Percentiles rank a stretch among this genome's conserved stretches.
Evolutionary conservation across 2,329 filamentous ascomycete genomes (phyloP).

Genomic region (Dactylellina leptospora): DNA sequence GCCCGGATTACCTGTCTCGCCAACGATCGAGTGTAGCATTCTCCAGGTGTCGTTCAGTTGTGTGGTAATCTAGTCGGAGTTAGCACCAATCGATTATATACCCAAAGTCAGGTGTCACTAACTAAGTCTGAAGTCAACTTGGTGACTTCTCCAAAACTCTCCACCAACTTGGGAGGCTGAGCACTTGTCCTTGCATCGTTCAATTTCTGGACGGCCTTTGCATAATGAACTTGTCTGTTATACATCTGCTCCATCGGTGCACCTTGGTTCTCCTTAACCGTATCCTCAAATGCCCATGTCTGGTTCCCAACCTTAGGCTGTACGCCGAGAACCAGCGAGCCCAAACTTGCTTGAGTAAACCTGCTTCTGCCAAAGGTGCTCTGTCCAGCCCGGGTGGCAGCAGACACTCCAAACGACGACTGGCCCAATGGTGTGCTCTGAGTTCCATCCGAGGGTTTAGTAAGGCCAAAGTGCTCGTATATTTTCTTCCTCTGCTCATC

Average conservation of each 20-base stretch:
- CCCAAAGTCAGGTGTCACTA: neutral
- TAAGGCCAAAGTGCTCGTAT: slow-evolving; percentile 94
- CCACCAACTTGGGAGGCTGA: slow-evolving; percentile 54
- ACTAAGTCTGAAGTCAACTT: slow-evolving; percentile 56
- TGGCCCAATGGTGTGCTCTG: slow-evolving; percentile 54
- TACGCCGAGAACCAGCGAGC: slow-evolving; percentile 44
- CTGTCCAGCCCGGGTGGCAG: slow-evolving; percentile 41
- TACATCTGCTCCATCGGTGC: slow-evolving; percentile 52
- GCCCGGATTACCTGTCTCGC: slow-evolving; percentile 55
- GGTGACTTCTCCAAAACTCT: slow-evolving; percentile 56
- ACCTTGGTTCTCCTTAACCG: slow-evolving; percentile 50
- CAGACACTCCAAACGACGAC: slow-evolving; percentile 56
- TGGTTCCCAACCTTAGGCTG: slow-evolving; percentile 48
- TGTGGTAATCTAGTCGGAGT: slow-evolving; percentile 55
- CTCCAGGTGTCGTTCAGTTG: slow-evolving; percentile 58
- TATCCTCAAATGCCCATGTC: slow-evolving; percentile 50
- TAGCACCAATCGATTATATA: neutral
- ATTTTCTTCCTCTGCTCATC: slow-evolving; percentile 90
- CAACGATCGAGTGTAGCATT: slow-evolving; percentile 55
- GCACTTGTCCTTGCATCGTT: slow-evolving; percentile 56
- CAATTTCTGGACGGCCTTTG: slow-evolving; percentile 54
- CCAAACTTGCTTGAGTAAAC: slow-evolving; percentile 43
- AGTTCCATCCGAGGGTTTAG: slow-evolving; percentile 56
- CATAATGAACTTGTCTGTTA: slow-evolving; percentile 55
- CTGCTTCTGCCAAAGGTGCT: slow-evolving; percentile 55